Evolutionary conservation across 1,139 yeast species (phyloP).

Genomic region (Suhomyces coccinellae): DNA sequence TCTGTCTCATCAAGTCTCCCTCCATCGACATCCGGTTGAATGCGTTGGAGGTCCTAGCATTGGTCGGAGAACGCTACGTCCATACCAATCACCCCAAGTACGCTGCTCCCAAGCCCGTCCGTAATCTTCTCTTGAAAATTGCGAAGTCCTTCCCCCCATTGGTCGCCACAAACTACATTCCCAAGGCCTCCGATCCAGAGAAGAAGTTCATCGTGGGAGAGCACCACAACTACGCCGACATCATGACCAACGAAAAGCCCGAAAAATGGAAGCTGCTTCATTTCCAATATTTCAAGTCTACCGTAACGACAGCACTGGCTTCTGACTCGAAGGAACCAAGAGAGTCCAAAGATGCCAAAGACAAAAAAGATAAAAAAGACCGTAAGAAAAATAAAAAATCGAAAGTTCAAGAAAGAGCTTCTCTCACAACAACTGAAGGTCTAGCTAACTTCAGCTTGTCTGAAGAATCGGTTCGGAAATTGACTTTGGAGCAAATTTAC

Average conservation of each 20-base stretch:
- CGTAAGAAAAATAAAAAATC: conserved; percentile 4
- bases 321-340: conserved; percentile 3
- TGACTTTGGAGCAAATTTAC: conserved; percentile 62
- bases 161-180: conserved; percentile 43
- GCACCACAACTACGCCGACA: conserved; percentile 56
- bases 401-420: conserved; percentile 2
- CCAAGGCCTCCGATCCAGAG: conserved; percentile 19
- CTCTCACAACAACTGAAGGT: conserved; percentile 36
- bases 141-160: conserved; percentile 57
- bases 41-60: conserved; percentile 63
- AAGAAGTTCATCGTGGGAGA: conserved; percentile 34
- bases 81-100: conserved; percentile 34
- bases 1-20: conserved; percentile 58
- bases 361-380: conserved; percentile 6
- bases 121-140: conserved; percentile 48
- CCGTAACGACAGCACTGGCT: conserved; percentile 10
- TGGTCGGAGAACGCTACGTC: conserved; percentile 49
- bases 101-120: conserved; percentile 43
- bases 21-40: conserved; percentile 60
- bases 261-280: conserved; percentile 56
- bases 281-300: conserved; percentile 52
- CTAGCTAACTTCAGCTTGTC: conserved; percentile 45
- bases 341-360: background rate
- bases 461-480: conserved; percentile 50
- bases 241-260: conserved; percentile 54